Base-by-base conservation (phyloP, 2,329 filamentous ascomycete genomes). In the Diplodia scrobiculata region DNA sequence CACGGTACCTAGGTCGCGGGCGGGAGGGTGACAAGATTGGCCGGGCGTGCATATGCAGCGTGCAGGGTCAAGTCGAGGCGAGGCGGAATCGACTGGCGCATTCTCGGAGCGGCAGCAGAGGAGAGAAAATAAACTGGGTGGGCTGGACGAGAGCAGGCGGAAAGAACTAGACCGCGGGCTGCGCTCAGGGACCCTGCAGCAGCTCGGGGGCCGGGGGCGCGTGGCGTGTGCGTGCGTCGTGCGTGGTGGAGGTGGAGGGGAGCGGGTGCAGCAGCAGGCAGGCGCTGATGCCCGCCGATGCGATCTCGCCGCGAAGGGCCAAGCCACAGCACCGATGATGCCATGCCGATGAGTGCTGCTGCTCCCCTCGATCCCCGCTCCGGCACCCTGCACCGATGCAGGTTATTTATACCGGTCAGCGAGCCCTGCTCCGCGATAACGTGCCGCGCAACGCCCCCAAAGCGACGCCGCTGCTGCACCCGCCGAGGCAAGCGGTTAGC, bases 391-490 rank as follows among this genome's bases (percentile, higher is more conserved):
- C 52, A 5, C 50, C 52, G 52, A 54, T 41, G 38, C 45, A 62
- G 36, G 58, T 62, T 62, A 62, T 62, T 62, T 62, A 62, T 62
- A 50, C 58, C 58, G 58, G 58, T 62, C 58, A 62, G 58, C 58
- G 2, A 29, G 41, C 41, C 41, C 41, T 45, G 41, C 52, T 34
- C 27, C 32, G 52, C 29, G 17, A 45, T 36, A 36, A 36, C 34
- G 50, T 52, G 50, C 19, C 11, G 53, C 36, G 29, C 3, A 27
- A 3, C 6, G 34, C 9, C 34, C 10, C 34, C n/a, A 32, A 27
- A 45, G 10, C 19, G 21, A 47, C 9, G 41, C 25, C 3, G 7
- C 17, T 27, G 17, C 38, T 60, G 55, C 55, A 47, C 17, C 52
- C 25, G 5, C 14, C 38, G 48, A 41, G 55, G 38, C 55, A 60